Evolutionary conservation across 148 eudicot species (phyloP), one percentile per base, ranked within the genome.

Genomic region (Silene latifolia): DNA sequence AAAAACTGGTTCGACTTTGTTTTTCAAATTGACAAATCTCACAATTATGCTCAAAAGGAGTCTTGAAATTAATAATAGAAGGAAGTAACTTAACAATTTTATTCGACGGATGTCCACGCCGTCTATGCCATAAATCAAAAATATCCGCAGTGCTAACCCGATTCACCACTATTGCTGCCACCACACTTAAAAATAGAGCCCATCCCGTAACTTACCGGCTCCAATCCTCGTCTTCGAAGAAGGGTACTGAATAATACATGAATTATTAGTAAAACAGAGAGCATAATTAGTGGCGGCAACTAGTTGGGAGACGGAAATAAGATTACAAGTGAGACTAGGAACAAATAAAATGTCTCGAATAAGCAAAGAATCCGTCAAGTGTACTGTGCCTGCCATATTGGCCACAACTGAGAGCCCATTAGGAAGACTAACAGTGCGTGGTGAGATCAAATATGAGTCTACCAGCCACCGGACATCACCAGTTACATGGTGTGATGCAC

Each of bases 331-430:
- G 9, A 72, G 15, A 12, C 32, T 27, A 7, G 63, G 74, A 10
- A 72, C 74, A 72, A 9, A 72, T 48, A 72, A 56, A 56, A 72
- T 64, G 56, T 56, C 61, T 53, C 35, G 35, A 32, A 32, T 32
- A 32, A 32, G 5, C 35, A 32, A 2, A 2, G 35, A 2, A 4
- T 47, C 10, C 2, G 12, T 47, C 53, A 12, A 47, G 13, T 47
- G 53, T 1, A 47, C 53, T 0, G 13, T 47, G 12, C 53, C 13
- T 0, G 13, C 53, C 53, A 12, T 47, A 8, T 2, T 12, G 12
- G 53, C 53, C 53, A 32, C 5, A 32, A 32, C 35, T 4, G 35
- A 32, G 35, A 2, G 35, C 35, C 5, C 35, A 32, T 32, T 32
- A 32, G 35, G 35, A 32, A 32, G 35, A 4, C 35, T 32, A 32